Conservation (phyloP, 306 rosid species). For the Begonia masoniana region DNA sequence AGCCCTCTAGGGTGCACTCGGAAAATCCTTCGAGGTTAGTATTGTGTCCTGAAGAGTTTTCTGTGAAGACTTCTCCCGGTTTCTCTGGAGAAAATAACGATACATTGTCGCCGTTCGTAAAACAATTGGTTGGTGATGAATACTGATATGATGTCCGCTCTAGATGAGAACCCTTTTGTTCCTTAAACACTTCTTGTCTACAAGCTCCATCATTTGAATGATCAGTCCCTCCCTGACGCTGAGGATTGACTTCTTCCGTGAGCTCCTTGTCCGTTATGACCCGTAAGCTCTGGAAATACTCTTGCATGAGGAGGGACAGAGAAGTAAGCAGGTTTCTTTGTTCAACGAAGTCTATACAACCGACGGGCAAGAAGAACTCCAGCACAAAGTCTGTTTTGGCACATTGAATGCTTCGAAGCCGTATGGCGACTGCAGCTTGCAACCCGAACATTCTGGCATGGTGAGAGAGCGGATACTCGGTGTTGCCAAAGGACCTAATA, state of each 20-base stretch:
- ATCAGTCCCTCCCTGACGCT: slow-evolving; percentile 16
- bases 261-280: slow-evolving; percentile 66
- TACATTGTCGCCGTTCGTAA: slow-evolving; percentile 7
- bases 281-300: slow-evolving; percentile 48
- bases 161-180: too few species aligned
- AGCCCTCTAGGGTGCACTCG: slow-evolving; percentile 27
- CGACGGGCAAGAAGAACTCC: slow-evolving; percentile 87
- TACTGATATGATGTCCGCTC: too few species aligned
- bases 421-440: slow-evolving; percentile 82
- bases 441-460: slow-evolving; percentile 63
- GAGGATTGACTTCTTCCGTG: slow-evolving; percentile 25
- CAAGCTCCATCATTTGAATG: slow-evolving; percentile 17
- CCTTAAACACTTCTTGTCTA: not conserved
- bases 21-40: slow-evolving; percentile 15
- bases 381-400: slow-evolving; percentile 60
- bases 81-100: slow-evolving; percentile 21
- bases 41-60: slow-evolving; percentile 24
- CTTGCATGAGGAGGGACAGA: slow-evolving; percentile 57
- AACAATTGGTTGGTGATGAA: too few species aligned
- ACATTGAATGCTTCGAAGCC: slow-evolving; percentile 61
- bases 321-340: slow-evolving; percentile 74
- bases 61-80: slow-evolving; percentile 13
- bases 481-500: slow-evolving; percentile 50
- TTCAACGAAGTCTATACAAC: slow-evolving; percentile 51
- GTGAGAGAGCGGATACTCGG: slow-evolving; percentile 84